Base-by-base conservation (phyloP, 148 eudicot species). In the Vaccinium corymbosum region DNA sequence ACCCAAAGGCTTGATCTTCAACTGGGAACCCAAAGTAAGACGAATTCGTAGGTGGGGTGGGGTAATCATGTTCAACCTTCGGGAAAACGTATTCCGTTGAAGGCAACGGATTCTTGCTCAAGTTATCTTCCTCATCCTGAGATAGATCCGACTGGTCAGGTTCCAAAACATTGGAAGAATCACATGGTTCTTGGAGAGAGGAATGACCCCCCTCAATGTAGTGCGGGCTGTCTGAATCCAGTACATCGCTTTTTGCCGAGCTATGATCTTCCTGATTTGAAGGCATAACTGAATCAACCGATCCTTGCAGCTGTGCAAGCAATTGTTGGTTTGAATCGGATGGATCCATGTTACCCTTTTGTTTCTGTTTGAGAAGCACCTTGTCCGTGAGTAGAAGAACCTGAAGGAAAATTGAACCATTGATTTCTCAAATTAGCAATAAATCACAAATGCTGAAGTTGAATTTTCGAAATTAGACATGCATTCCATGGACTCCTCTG, bases 1-100 rank as follows among this genome's bases (percentile, higher is more conserved):
- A 89, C 86, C 91, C 85, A 35, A 91, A 88, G 78, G 89, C 80
- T 13, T 89, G 93, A 88, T 93, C 95, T 55, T 89, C 98, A 35
- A 79, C 87, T 4, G 87, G 80, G 78, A 92, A 86, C 20, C 91
- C 90, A 78, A 88, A 88, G 85, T 83, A 84, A 85, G 83, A 86
- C 14, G 93, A 83, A 81, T 80, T 86, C 35, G 85, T 79, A 56
- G 91, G 89, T 10, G 81, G 84, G 80, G 83, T 82, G 11, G 87
- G 74, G 59, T 51, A 85, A 68, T 85, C 80, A 51, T 87, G 87
- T 83, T 83, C 91, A 19, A 87, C 84, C 88, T 89, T 90, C 0
- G 89, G 89, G 52, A 83, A 88, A 32, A 77, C 55, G 79, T 93
- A 82, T 42, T 82, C 76, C 12, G 89, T 81, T 72, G 87, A 82